Conservation (phyloP, 2,329 filamentous ascomycete genomes). For the Helotiales sp. region DNA sequence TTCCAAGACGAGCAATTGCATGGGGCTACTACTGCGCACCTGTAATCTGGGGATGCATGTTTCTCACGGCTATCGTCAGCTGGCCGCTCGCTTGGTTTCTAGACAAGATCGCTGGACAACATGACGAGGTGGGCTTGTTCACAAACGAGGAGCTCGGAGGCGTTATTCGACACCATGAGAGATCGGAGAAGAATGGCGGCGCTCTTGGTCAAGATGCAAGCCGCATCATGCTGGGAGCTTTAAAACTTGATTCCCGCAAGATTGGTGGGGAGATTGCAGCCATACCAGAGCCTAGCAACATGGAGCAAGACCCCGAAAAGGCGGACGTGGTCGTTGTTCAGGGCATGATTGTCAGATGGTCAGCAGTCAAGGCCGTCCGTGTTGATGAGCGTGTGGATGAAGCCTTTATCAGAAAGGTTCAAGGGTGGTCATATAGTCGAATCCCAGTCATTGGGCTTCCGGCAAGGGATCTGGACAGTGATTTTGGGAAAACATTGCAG, state of each 20-base stretch:
- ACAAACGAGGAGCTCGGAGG: constrained; percentile 23
- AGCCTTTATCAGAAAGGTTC: constrained; percentile 28
- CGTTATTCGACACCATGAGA: constrained; percentile 29
- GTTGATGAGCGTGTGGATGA: constrained; percentile 28
- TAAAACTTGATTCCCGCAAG: constrained; percentile 24
- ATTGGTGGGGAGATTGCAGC: constrained; percentile 16
- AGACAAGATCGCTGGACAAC: constrained; percentile 24
- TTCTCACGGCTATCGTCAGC: constrained; percentile 24
- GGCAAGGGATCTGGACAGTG: neutral
- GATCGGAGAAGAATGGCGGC: constrained; percentile 26
- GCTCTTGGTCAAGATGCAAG: constrained; percentile 22
- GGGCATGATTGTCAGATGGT: constrained; percentile 26
- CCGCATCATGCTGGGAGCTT: constrained; percentile 28
- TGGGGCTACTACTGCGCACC: constrained; percentile 31
- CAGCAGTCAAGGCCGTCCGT: constrained; percentile 25
- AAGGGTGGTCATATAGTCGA: constrained; percentile 30
- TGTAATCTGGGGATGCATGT: constrained; percentile 32
- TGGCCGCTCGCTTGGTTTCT: constrained; percentile 28
- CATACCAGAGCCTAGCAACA: neutral
- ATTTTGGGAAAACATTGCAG: neutral
- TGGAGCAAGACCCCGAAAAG: constrained; percentile 27
- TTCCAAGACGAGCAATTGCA: constrained; percentile 24
- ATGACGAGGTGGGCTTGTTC: constrained; percentile 21
- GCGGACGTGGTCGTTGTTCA: constrained; percentile 10
- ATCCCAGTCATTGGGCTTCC: constrained; percentile 29